Conservation (phyloP, 352 stramenopile species). For the Phytophthora uliginosa region DNA sequence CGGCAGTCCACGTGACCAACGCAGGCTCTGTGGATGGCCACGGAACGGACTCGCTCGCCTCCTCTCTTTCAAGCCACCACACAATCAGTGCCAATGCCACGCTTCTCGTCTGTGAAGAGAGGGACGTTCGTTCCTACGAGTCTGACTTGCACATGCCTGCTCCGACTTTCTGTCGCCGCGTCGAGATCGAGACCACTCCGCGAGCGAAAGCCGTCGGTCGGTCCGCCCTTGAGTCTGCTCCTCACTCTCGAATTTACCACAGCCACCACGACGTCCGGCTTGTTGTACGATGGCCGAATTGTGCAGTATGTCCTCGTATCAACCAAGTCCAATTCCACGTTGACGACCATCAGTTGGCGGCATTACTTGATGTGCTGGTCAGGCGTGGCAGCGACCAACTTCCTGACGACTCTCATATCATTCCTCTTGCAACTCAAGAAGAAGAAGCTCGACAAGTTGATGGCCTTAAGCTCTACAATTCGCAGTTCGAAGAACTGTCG, state of each 20-base stretch:
- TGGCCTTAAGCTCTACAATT: no score
- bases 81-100: background rate
- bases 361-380: no score
- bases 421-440: no score
- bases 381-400: no score
- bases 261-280: background rate
- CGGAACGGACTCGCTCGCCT: background rate
- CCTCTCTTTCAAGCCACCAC: conserved; percentile 3
- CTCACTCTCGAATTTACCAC: background rate
- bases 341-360: no score
- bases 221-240: background rate
- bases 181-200: conserved; percentile 4
- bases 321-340: no score
- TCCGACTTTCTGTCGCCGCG: background rate
- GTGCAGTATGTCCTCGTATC: no score
- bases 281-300: no score
- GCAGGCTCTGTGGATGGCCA: conserved; percentile 6
- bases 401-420: no score
- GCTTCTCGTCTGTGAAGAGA: background rate
- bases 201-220: background rate
- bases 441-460: no score
- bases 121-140: background rate
- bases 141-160: background rate
- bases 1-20: background rate
- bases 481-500: no score